phyloP scores from a whole-genome alignment of 1,284 basidiomycete genomes.

The Irpex sp. region DNA sequence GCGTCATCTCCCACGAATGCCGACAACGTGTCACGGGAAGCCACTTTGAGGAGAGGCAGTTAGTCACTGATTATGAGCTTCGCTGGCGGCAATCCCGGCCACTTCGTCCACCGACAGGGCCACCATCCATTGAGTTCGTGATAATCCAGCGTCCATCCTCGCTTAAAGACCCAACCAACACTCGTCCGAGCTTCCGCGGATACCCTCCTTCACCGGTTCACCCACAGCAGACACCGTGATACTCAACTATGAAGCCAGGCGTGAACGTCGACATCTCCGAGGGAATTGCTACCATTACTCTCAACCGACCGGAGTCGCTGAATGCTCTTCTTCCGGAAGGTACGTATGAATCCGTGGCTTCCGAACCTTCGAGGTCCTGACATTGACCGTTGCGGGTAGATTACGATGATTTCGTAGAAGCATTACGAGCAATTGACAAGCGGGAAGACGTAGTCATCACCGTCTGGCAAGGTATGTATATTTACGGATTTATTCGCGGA shows the following conservation, averaged over 20 bases:
- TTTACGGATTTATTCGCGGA: background rate
- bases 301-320: constrained; percentile 54
- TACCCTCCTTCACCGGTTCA: background rate
- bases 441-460: constrained; percentile 62
- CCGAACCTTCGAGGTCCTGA: background rate
- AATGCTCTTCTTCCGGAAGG: constrained; percentile 62
- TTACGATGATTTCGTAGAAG: constrained; percentile 57
- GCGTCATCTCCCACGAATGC: background rate
- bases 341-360: constrained; percentile 17
- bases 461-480: constrained; percentile 57
- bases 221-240: background rate
- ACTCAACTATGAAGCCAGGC: constrained; percentile 30
- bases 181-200: background rate
- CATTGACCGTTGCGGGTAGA: constrained; percentile 34
- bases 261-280: constrained; percentile 47
- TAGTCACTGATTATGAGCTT: background rate
- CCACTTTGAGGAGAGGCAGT: background rate
- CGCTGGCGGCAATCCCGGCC: background rate
- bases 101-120: background rate
- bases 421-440: constrained; percentile 53
- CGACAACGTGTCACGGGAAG: background rate
- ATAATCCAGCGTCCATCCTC: background rate
- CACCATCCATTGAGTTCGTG: background rate
- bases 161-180: background rate
- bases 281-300: constrained; percentile 65